These are phyloP conservation scores for Microthlaspi erraticum DNA, from an alignment of 345 rosid species.

Conservation along the genomic window DNA sequence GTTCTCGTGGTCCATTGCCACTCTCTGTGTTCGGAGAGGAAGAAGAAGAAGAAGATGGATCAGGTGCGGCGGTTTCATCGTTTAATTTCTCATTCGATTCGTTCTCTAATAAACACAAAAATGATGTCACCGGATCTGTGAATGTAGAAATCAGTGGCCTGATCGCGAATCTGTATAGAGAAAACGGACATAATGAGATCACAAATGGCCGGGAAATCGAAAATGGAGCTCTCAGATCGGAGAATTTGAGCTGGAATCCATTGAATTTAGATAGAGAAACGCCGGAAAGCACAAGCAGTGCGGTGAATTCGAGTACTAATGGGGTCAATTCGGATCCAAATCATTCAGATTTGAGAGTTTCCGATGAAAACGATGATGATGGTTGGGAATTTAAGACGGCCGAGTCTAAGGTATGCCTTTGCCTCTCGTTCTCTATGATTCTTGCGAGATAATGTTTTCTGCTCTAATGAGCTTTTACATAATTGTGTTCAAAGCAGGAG, in stretches of 20 bases:
- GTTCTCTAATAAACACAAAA: conserved; percentile 37
- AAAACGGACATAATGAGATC: conserved; percentile 37
- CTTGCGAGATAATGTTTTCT: too few relatives aligned
- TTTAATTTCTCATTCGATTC: conserved; percentile 41
- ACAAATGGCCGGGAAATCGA: neutral
- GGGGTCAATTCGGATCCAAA: conserved; percentile 32
- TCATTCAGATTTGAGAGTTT: conserved; percentile 26
- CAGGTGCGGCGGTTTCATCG: conserved; percentile 45
- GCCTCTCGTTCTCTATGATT: too few relatives aligned
- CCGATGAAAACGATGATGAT: conserved; percentile 42
- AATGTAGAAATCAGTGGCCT: conserved; percentile 43
- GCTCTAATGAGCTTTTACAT: conserved; percentile 2
- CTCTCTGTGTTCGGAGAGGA: conserved; percentile 83
- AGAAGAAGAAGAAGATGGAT: conserved; percentile 50
- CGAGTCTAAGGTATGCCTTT: conserved; percentile 12
- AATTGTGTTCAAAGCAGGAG: conserved; percentile 13
- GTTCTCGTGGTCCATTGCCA: conserved; percentile 72
- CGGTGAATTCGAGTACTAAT: conserved; percentile 31
- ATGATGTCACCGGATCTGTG: conserved; percentile 42
- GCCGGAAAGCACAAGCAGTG: neutral
- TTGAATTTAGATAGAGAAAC: conserved; percentile 38
- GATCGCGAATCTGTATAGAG: conserved; percentile 55
- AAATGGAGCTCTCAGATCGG: conserved; percentile 5
- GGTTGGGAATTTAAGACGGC: conserved; percentile 60
- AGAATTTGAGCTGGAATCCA: conserved; percentile 47